Evolutionary conservation across 2,329 filamentous ascomycete species (phyloP).

Genomic region (Penicillium freii): DNA sequence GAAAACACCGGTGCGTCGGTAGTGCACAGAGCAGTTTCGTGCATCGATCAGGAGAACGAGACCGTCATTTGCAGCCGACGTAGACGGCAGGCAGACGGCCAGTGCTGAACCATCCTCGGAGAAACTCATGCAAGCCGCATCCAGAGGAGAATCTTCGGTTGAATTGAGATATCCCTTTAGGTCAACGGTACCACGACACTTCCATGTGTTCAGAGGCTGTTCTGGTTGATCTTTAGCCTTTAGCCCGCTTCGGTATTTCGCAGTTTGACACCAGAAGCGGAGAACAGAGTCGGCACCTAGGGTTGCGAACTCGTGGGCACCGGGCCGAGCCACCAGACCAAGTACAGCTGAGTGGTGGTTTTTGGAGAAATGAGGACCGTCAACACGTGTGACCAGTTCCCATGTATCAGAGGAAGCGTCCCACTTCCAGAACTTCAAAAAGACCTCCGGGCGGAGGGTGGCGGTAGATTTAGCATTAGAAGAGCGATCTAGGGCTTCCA

Average conservation of each 20-base stretch:
- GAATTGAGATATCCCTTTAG: conserved; percentile 42
- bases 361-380: conserved; percentile 70
- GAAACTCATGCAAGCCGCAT: conserved; percentile 68
- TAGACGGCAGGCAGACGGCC: conserved; percentile 55
- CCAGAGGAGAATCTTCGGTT: conserved; percentile 34
- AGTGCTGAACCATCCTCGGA: conserved; percentile 82
- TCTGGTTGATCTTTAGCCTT: conserved; percentile 49
- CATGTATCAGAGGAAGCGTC: conserved; percentile 57
- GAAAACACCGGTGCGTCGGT: conserved; percentile 67
- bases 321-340: conserved; percentile 69
- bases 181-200: conserved; percentile 58
- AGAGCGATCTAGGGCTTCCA: conserved; percentile 53
- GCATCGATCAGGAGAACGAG: conserved; percentile 75
- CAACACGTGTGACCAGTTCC: conserved; percentile 77
- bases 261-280: conserved; percentile 76
- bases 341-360: conserved; percentile 60
- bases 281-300: conserved; percentile 77
- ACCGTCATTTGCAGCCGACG: conserved; percentile 52
- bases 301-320: conserved; percentile 72
- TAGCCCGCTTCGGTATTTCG: conserved; percentile 66
- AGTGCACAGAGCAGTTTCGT: conserved; percentile 63
- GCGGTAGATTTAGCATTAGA: conserved; percentile 39
- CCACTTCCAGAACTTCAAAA: conserved; percentile 87
- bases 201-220: conserved; percentile 69
- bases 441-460: conserved; percentile 59